These are phyloP conservation scores for Bipolaris zeicola DNA, from an alignment of 2,329 filamentous ascomycete species.

Conservation along the genomic window DNA sequence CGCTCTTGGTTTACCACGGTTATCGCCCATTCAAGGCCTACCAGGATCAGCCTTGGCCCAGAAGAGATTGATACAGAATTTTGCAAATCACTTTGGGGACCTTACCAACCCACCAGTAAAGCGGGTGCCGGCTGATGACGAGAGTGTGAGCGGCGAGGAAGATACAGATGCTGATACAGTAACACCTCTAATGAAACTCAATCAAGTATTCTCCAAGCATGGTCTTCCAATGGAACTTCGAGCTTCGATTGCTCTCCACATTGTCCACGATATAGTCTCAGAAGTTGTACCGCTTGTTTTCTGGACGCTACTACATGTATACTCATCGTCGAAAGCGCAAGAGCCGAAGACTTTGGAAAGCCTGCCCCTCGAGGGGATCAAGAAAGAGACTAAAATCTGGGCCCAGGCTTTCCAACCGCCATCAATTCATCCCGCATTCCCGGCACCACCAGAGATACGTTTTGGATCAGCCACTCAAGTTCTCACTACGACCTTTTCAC, in stretches of 20 bases:
- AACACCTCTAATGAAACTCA: conserved; percentile 40
- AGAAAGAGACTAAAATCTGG: conserved; percentile 37
- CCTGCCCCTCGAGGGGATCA: conserved; percentile 32
- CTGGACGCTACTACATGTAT: conserved; percentile 43
- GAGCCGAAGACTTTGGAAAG: conserved; percentile 8
- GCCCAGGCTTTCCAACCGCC: conserved; percentile 43
- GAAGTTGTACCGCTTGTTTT: conserved; percentile 41
- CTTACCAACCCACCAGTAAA: conserved; percentile 36
- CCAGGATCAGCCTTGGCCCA: conserved; percentile 43
- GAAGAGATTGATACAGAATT: conserved; percentile 37
- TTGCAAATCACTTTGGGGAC: conserved; percentile 35
- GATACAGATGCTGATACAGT: conserved; percentile 42
- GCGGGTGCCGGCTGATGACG: conserved; percentile 37
- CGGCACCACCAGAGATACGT: conserved; percentile 41
- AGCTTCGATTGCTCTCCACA: conserved; percentile 38
- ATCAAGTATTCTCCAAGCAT: conserved; percentile 38
- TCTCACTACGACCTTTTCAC: conserved; percentile 21
- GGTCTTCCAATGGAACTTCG: conserved; percentile 34
- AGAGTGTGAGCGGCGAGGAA: conserved; percentile 43
- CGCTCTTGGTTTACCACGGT: conserved; percentile 61
- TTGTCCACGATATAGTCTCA: conserved; percentile 37
- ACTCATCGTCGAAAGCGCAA: conserved; percentile 21
- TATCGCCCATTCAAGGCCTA: conserved; percentile 58
- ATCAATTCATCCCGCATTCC: conserved; percentile 45
- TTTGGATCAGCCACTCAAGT: conserved; percentile 23